A percentile compares a stretch with the other conserved stretches of the same genome.
phyloP scores from a whole-genome alignment of 2,329 filamentous ascomycete species.

The Escovopsis sp. region DNA sequence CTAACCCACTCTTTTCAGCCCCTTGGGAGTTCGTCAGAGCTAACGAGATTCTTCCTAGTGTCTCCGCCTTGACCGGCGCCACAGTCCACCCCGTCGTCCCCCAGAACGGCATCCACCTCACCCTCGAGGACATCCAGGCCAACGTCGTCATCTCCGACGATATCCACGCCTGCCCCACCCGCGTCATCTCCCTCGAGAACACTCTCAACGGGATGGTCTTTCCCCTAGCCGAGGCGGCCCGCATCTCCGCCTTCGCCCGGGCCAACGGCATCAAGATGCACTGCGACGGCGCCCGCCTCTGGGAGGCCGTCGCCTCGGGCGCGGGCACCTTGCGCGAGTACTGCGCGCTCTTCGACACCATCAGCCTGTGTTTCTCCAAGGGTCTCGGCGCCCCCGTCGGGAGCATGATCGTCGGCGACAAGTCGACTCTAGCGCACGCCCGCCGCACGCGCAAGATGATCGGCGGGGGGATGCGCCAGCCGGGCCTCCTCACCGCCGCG shows the following conservation, averaged over 20 bases:
- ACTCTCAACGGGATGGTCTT: conserved; percentile 67
- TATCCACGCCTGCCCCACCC: conserved; percentile 65
- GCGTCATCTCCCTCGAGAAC: conserved; percentile 72
- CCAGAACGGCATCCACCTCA: conserved; percentile 56
- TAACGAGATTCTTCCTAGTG: conserved; percentile 28
- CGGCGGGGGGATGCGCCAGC: conserved; percentile 59
- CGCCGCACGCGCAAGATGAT: conserved; percentile 48
- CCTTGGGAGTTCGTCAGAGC: too few relatives aligned
- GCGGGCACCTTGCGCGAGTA: conserved; percentile 53
- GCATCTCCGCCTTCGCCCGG: conserved; percentile 56
- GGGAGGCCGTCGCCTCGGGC: conserved; percentile 63
- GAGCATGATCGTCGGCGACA: conserved; percentile 49
- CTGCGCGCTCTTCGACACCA: conserved; percentile 53
- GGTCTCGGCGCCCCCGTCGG: conserved; percentile 71
- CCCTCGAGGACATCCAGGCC: conserved; percentile 58
- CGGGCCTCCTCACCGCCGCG: conserved; percentile 56
- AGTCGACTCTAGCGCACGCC: conserved; percentile 20
- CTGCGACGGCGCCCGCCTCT: conserved; percentile 65
- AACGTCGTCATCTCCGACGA: conserved; percentile 51
- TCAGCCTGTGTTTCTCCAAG: conserved; percentile 70
- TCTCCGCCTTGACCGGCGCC: conserved; percentile 57
- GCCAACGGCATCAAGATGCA: conserved; percentile 52
- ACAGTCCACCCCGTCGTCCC: conserved; percentile 52
- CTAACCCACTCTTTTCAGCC: neutral
- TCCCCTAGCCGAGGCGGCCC: conserved; percentile 54